Evolutionary conservation across 768 basidiomycete species (phyloP).

Genomic region (Xerocomellus dryophilus): DNA sequence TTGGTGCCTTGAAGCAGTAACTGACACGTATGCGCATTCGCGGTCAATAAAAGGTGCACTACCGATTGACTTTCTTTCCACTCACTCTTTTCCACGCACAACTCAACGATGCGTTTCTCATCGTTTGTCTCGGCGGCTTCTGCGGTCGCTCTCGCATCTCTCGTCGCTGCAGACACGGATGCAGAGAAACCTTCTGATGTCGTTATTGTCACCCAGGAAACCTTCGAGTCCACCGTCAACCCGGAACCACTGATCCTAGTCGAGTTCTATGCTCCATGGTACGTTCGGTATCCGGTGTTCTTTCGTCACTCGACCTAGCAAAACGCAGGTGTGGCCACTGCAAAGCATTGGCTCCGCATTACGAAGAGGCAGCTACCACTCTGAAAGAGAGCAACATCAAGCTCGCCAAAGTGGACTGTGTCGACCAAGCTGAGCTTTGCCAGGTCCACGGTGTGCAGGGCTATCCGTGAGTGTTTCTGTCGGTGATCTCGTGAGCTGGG

Average conservation of each 20-base stretch:
- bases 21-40: slow-evolving; percentile 33
- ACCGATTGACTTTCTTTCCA: background rate
- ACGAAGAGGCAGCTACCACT: slow-evolving; percentile 88
- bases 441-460: slow-evolving; percentile 84
- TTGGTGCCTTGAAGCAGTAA: background rate
- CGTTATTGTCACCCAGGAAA: slow-evolving; percentile 63
- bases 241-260: slow-evolving; percentile 77
- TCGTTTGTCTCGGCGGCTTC: slow-evolving; percentile 47
- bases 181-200: slow-evolving; percentile 66
- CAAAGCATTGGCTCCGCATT: slow-evolving; percentile 91
- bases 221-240: slow-evolving; percentile 65
- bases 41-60: slow-evolving; percentile 21
- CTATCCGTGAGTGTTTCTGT: slow-evolving; percentile 71
- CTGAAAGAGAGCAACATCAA: slow-evolving; percentile 90
- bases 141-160: slow-evolving; percentile 51
- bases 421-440: slow-evolving; percentile 90
- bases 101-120: slow-evolving; percentile 61
- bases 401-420: slow-evolving; percentile 96
- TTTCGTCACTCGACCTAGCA: background rate
- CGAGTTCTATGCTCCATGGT: slow-evolving; percentile 95
- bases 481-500: background rate
- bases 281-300: background rate
- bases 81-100: slow-evolving; percentile 20
- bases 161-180: slow-evolving; percentile 46
- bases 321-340: slow-evolving; percentile 87